These are phyloP conservation scores for Mangifera indica DNA, from an alignment of 345 rosid genomes.

Conservation along the genomic window DNA sequence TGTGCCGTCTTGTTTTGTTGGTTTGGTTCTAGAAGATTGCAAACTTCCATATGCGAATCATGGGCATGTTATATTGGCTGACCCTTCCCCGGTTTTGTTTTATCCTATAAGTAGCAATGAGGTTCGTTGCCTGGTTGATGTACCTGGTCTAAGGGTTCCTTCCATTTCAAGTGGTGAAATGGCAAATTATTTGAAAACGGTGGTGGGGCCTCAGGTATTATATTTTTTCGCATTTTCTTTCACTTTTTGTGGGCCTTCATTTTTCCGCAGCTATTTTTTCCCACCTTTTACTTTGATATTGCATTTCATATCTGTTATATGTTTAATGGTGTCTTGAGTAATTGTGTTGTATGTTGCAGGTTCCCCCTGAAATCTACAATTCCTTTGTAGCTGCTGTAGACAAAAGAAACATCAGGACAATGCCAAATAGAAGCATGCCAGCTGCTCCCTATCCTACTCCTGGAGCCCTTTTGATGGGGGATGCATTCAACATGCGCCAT, in stretches of 20 bases:
- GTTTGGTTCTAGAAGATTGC: conserved; percentile 58
- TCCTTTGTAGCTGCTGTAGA: not conserved
- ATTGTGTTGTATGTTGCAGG: not conserved
- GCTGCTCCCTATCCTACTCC: too few relatives aligned
- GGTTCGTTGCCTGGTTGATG: conserved; percentile 34
- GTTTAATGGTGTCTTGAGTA: not conserved
- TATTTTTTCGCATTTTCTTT: too few relatives aligned
- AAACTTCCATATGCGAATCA: conserved; percentile 52
- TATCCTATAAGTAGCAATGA: conserved; percentile 58
- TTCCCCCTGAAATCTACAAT: not conserved
- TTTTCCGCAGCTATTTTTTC: too few relatives aligned
- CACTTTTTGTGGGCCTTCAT: too few relatives aligned
- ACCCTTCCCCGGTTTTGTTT: conserved; percentile 58
- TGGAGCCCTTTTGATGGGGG: too few relatives aligned
- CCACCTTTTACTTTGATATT: too few relatives aligned
- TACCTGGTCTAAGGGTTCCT: not conserved
- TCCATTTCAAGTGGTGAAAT: conserved; percentile 48
- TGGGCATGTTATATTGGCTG: conserved; percentile 52
- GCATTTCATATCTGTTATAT: too few relatives aligned
- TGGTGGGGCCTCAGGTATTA: not conserved
- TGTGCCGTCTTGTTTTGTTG: conserved; percentile 60
- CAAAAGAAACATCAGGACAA: not conserved
- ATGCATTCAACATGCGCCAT: not conserved
- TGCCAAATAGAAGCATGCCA: too few relatives aligned
- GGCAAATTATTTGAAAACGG: not conserved